phyloP scores from a whole-genome alignment of 495 filamentous ascomycete species.

The Glonium stellatum region DNA sequence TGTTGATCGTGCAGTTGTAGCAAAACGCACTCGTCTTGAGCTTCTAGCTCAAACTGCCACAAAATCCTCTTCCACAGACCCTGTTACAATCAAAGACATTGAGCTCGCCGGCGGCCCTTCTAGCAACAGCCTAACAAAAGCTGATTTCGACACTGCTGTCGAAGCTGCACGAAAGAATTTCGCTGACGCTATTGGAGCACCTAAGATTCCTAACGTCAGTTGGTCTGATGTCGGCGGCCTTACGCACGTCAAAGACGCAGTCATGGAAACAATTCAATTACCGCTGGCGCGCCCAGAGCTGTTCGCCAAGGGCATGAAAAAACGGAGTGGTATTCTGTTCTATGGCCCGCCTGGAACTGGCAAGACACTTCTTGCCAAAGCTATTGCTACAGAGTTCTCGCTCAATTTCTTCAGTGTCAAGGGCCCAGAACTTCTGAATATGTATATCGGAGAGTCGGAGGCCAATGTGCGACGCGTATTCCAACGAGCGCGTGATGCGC shows the following conservation, averaged over 20 bases:
- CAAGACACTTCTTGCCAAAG: constrained; percentile 94
- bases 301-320: constrained; percentile 98
- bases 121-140: constrained; percentile 68
- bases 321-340: constrained; percentile 93
- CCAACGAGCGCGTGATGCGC: constrained; percentile 84
- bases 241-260: constrained; percentile 86
- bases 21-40: constrained; percentile 65
- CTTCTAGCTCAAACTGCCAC: constrained; percentile 47
- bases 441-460: constrained; percentile 99
- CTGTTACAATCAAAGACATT: constrained; percentile 68
- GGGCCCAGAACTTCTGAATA: constrained; percentile 93
- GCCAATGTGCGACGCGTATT: constrained; percentile 96
- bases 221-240: constrained; percentile 97
- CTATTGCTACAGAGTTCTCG: constrained; percentile 95
- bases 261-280: constrained; percentile 93
- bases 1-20: constrained; percentile 78
- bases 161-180: constrained; percentile 96
- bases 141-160: constrained; percentile 83
- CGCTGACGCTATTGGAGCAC: constrained; percentile 91
- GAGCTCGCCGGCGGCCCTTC: constrained; percentile 81
- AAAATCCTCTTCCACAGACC: constrained; percentile 8
- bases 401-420: constrained; percentile 99
- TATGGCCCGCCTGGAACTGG: constrained; percentile 96
- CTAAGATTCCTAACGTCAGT: constrained; percentile 93
- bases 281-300: constrained; percentile 88